Base-by-base conservation (phyloP, 331 rosid species). In the Acacia pycnantha region DNA sequence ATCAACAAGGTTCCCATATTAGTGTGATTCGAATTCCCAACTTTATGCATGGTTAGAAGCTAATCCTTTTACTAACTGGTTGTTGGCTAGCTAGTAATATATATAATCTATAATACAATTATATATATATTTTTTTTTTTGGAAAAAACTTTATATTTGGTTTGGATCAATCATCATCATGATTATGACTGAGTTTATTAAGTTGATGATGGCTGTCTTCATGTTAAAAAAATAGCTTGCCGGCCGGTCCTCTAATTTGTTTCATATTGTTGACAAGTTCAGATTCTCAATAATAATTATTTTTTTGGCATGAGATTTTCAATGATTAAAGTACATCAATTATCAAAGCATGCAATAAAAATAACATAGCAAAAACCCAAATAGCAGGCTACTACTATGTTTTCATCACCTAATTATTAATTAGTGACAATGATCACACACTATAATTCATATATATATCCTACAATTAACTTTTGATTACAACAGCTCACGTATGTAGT, bases 1-100 rank as follows among this genome's bases (percentile, higher is more conserved):
- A 37, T 6, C 9, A 6, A 0, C 2, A 37, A 6, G 9, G 2
- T 1, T 1, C 9, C 7, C 0, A 37, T 2, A 6, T 6, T 1
- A 0, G 2, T 37, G 2, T 0, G 9, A 37, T 37, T 37, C 6
- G 8, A 6, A 37, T 0, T 6, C 0, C 6, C 6, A 6, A 6
- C 9, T 2, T 37, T 37, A 37, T n/a, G n/a, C n/a, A n/a, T 6
- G 0, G 9, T 37, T 37, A 37, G 6, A 6, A 6, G 8, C 0
- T 1, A 37, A 37, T 1, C 8, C 9, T 0, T 5, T 37, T 37
- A 37, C 7, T 2, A 37, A 6, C 0, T 37, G 1, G 35, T 31
- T 31, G 35, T 33, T 4, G 5, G 37, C 37, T 33, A 33, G n/a
- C n/a, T n/a, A 33, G 37, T 33, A 33, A 33, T 33, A 3, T 31